phyloP scores from a whole-genome alignment of 495 filamentous ascomycete species.

The Neurospora terricola region DNA sequence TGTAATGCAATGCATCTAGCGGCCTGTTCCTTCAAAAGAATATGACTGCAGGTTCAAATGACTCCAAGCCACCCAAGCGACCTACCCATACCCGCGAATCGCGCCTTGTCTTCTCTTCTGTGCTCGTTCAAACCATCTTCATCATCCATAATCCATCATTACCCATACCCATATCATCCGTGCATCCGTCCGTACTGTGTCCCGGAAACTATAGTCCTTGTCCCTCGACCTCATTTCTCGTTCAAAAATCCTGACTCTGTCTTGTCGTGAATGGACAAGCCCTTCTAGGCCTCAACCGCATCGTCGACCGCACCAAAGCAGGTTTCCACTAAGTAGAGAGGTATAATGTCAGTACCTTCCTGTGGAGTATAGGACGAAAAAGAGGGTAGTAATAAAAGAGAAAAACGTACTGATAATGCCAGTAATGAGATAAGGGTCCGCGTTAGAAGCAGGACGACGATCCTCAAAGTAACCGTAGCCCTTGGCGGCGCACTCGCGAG shows the following conservation, averaged over 20 bases:
- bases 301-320: not conserved
- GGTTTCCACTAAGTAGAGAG: not conserved
- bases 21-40: not conserved
- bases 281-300: not conserved
- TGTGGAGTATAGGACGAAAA: not conserved
- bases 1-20: too few species aligned
- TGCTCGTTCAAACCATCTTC: not conserved
- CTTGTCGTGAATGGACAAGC: not conserved
- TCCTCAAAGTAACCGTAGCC: slow-evolving; percentile 97
- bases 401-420: not conserved
- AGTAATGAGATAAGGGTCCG: slow-evolving; percentile 61
- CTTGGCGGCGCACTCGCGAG: slow-evolving; percentile 73
- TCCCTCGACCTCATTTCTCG: not conserved
- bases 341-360: not conserved
- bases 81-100: not conserved
- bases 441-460: slow-evolving; percentile 82
- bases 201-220: not conserved
- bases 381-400: not conserved
- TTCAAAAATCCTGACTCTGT: not conserved
- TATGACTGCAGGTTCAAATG: not conserved
- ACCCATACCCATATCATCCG: not conserved
- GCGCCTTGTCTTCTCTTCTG: not conserved
- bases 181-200: not conserved
- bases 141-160: not conserved
- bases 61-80: not conserved